These are phyloP conservation scores for Heliamphora exappendiculata DNA, from an alignment of 148 eudicot genomes.

Conservation along the genomic window DNA sequence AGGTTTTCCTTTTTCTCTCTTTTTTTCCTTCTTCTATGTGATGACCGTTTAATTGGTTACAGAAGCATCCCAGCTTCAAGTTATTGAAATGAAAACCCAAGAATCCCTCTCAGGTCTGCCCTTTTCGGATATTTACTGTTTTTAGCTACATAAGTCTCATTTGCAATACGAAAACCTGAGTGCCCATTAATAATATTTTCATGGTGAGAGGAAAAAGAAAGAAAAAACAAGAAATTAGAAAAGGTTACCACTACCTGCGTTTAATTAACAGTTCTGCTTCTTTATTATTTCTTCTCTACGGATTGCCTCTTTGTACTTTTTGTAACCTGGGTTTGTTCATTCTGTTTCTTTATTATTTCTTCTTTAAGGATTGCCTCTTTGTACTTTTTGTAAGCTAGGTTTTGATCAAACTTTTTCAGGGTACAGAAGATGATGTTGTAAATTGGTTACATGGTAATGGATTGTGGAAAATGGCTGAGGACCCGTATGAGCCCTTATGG, in stretches of 20 bases:
- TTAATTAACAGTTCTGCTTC: background rate
- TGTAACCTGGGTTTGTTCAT: background rate
- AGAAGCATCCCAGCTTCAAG: too few relatives aligned
- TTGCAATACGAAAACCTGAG: background rate
- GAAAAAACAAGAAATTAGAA: background rate
- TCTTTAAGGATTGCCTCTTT: background rate
- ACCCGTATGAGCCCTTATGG: conserved; percentile 96
- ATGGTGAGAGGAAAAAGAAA: background rate
- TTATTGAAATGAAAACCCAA: too few relatives aligned
- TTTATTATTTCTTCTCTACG: background rate
- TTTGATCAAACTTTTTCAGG: conserved; percentile 36
- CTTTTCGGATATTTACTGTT: too few relatives aligned
- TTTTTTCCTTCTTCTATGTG: too few relatives aligned
- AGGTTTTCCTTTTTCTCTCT: too few relatives aligned
- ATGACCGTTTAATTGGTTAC: too few relatives aligned
- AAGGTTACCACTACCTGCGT: background rate
- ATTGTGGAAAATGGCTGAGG: conserved; percentile 78
- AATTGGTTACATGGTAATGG: conserved; percentile 85
- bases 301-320: background rate
- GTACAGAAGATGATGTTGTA: conserved; percentile 96
- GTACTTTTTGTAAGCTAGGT: background rate
- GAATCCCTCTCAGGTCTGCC: too few relatives aligned
- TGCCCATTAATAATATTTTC: background rate
- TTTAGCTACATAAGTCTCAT: background rate
- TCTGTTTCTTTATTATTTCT: background rate